phyloP scores from a whole-genome alignment of 2,329 filamentous ascomycete species.

The Alternaria arbusti region DNA sequence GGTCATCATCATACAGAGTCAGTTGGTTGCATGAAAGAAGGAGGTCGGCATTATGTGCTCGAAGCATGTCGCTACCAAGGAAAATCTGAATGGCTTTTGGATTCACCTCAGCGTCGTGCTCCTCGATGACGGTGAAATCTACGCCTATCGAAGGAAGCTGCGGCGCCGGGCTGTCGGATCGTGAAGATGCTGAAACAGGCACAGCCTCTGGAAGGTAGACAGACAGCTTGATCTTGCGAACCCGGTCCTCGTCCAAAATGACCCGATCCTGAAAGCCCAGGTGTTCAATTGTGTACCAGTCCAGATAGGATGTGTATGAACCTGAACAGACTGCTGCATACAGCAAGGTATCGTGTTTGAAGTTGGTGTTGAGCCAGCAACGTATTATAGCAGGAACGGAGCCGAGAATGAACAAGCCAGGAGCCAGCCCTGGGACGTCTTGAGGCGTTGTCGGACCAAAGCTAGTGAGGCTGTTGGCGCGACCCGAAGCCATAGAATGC shows the following conservation, averaged over 20 bases:
- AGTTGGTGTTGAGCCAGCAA: constrained; percentile 91
- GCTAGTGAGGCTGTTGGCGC: constrained; percentile 77
- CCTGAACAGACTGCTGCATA: constrained; percentile 94
- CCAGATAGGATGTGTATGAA: constrained; percentile 85
- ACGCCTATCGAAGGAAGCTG: constrained; percentile 83
- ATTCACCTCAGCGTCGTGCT: constrained; percentile 58
- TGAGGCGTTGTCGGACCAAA: constrained; percentile 77
- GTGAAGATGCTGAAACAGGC: constrained; percentile 75
- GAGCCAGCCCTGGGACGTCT: constrained; percentile 76
- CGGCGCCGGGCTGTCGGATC: constrained; percentile 73
- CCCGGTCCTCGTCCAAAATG: constrained; percentile 68
- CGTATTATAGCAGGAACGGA: constrained; percentile 92
- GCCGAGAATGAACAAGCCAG: constrained; percentile 83
- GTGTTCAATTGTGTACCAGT: constrained; percentile 74
- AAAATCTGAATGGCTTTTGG: constrained; percentile 78
- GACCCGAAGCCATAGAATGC: constrained; percentile 76
- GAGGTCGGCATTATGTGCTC: constrained; percentile 86
- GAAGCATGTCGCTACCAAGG: constrained; percentile 85
- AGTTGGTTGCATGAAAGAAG: constrained; percentile 91
- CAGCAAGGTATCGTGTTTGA: constrained; percentile 85
- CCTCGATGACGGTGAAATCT: constrained; percentile 75
- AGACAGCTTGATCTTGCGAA: constrained; percentile 74
- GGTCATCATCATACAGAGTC: constrained; percentile 83
- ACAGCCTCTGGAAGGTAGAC: constrained; percentile 93
- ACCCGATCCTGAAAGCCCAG: constrained; percentile 74